Conservation (phyloP, 2,329 filamentous ascomycete species). For the Hypomyces perniciosus region DNA sequence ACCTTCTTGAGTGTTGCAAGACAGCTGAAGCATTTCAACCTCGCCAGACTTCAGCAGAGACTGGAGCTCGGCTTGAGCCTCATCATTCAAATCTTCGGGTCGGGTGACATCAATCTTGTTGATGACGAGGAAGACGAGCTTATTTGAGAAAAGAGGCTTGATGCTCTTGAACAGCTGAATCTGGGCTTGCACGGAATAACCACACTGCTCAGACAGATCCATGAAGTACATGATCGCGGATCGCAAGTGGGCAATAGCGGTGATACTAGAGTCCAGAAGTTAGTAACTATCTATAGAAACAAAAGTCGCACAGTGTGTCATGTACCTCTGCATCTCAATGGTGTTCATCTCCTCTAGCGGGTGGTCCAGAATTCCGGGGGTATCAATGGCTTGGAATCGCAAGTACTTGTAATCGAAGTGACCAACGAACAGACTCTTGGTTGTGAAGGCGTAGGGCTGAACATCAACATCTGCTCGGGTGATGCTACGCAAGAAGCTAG, state of each 20-base stretch:
- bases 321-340: constrained; percentile 81
- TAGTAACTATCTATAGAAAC: constrained; percentile 2
- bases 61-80: constrained; percentile 72
- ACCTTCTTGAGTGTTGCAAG: constrained; percentile 90
- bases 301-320: no score
- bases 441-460: constrained; percentile 97
- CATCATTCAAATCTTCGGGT: constrained; percentile 78
- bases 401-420: constrained; percentile 88
- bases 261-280: constrained; percentile 54
- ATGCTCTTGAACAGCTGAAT: constrained; percentile 95
- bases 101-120: constrained; percentile 96
- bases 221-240: constrained; percentile 97
- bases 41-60: constrained; percentile 77
- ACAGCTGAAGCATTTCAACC: constrained; percentile 87
- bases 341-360: constrained; percentile 99
- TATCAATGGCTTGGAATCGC: constrained; percentile 75
- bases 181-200: constrained; percentile 87
- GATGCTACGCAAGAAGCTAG: constrained; percentile 86
- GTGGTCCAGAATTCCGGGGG: constrained; percentile 96
- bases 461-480: constrained; percentile 94
- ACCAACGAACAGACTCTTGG: constrained; percentile 92
- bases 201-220: constrained; percentile 94
- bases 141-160: constrained; percentile 94
- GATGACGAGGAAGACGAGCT: constrained; percentile 91
- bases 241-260: constrained; percentile 91